phyloP scores from a whole-genome alignment of 306 rosid species.

The Vigna hirtella region DNA sequence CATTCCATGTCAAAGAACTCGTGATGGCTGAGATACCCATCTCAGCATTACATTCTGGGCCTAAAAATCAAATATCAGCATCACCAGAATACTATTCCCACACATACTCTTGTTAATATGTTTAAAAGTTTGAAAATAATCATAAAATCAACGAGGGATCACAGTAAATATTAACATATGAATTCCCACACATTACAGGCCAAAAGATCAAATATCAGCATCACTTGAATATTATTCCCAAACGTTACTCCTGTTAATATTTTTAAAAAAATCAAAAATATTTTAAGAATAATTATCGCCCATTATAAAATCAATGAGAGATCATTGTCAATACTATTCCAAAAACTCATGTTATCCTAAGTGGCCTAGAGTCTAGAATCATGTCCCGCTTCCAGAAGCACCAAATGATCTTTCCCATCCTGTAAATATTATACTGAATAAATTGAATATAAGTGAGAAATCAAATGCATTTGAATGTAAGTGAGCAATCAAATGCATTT shows the following conservation, averaged over 20 bases:
- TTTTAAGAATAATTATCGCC: no score
- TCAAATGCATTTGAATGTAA: conserved; percentile 1
- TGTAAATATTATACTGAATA: conserved; percentile 7
- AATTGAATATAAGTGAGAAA: conserved; percentile 21
- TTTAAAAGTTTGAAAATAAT: not conserved
- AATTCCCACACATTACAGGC: not conserved
- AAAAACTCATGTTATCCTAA: not conserved
- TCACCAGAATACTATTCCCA: conserved; percentile 11
- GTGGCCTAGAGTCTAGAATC: conserved; percentile 16
- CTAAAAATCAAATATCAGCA: not conserved
- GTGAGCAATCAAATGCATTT: conserved; percentile 7
- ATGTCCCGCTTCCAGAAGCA: conserved; percentile 2
- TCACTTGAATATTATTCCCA: conserved; percentile 11
- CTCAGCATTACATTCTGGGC: conserved; percentile 9
- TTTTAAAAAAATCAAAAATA: not conserved
- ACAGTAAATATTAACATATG: not conserved
- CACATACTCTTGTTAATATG: not conserved
- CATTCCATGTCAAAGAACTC: conserved; percentile 6
- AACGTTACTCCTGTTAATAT: not conserved
- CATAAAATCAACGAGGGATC: not conserved
- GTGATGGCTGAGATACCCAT: not conserved
- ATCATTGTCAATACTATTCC: not conserved
- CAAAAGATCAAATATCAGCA: not conserved
- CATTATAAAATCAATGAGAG: not conserved
- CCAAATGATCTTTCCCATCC: conserved; percentile 25